These are phyloP conservation scores for Tetramitus jugosus DNA, from an alignment of 208 protist genomes.

Conservation along the genomic window DNA sequence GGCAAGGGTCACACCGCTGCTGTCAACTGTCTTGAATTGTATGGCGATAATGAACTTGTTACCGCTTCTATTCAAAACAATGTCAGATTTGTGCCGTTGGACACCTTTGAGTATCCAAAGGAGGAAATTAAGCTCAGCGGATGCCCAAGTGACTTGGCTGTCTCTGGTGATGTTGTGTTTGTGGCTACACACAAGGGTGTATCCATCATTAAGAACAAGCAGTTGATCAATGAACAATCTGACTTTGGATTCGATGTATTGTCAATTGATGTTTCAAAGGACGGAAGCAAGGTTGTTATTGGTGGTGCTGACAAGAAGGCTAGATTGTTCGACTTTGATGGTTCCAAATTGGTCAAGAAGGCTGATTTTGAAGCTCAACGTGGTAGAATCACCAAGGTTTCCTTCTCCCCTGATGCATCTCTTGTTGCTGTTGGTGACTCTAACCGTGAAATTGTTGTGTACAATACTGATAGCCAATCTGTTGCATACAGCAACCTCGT, in stretches of 20 bases:
- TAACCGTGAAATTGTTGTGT: neutral
- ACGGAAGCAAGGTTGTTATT: conserved; percentile 1
- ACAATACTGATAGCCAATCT: neutral
- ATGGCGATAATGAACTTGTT: neutral
- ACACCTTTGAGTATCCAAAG: neutral
- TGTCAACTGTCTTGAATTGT: neutral
- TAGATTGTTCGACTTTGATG: neutral
- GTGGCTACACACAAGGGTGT: neutral
- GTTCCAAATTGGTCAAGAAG: neutral
- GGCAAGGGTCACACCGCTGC: too few species aligned
- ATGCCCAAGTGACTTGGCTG: neutral
- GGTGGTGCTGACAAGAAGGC: neutral
- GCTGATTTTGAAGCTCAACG: neutral
- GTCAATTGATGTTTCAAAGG: neutral
- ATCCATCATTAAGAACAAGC: neutral
- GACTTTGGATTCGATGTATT: neutral
- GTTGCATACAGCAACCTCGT: neutral
- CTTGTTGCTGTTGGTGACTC: neutral
- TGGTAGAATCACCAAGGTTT: neutral
- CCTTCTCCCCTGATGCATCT: neutral
- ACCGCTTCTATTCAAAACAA: neutral
- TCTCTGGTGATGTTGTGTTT: neutral
- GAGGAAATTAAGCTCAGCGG: neutral
- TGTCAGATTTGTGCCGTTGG: neutral
- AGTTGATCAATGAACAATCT: neutral